Percentiles rank a stretch among this genome's conserved stretches.
Evolutionary conservation across 2,329 filamentous ascomycete species (phyloP).

Genomic region (Aureobasidium melanogenum): DNA sequence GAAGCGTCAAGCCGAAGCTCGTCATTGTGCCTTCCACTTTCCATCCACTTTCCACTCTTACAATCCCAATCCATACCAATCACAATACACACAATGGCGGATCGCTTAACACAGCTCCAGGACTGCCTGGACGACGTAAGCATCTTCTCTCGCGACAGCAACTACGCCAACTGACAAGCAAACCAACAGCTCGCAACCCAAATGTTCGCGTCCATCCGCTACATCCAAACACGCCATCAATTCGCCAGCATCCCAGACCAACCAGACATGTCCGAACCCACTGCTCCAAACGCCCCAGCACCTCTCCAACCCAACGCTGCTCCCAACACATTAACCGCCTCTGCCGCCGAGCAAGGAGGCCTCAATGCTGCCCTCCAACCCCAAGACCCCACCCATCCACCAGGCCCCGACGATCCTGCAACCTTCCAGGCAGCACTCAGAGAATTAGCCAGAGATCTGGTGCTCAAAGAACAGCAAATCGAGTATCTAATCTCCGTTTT

Average conservation of each 20-base stretch:
- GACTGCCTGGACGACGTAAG: slow-evolving; percentile 73
- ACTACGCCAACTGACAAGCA: slow-evolving; percentile 10
- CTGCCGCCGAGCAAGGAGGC: slow-evolving; percentile 10
- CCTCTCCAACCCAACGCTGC: slow-evolving; percentile 10
- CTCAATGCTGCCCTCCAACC: slow-evolving; percentile 13
- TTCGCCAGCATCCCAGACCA: slow-evolving; percentile 35
- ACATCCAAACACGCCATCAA: slow-evolving; percentile 35
- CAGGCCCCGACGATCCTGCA: slow-evolving; percentile 49
- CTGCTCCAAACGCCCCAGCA: background rate
- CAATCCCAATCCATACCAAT: background rate
- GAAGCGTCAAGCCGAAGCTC: background rate
- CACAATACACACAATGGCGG: slow-evolving; percentile 46
- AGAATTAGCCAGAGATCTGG: slow-evolving; percentile 67
- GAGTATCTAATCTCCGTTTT: slow-evolving; percentile 66
- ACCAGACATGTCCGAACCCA: slow-evolving; percentile 23
- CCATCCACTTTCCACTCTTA: too few relatives aligned
- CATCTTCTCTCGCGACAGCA: background rate
- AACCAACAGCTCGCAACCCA: slow-evolving; percentile 36
- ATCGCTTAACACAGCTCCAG: slow-evolving; percentile 74
- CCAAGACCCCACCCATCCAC: slow-evolving; percentile 32
- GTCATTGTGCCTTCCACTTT: background rate
- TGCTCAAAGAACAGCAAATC: slow-evolving; percentile 75
- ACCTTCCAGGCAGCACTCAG: slow-evolving; percentile 59
- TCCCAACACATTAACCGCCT: background rate
- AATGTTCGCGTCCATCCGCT: slow-evolving; percentile 38